Evolutionary conservation across 2,329 filamentous ascomycete species (phyloP), one percentile per base, ranked within the genome.

Genomic region (Claviceps monticola): DNA sequence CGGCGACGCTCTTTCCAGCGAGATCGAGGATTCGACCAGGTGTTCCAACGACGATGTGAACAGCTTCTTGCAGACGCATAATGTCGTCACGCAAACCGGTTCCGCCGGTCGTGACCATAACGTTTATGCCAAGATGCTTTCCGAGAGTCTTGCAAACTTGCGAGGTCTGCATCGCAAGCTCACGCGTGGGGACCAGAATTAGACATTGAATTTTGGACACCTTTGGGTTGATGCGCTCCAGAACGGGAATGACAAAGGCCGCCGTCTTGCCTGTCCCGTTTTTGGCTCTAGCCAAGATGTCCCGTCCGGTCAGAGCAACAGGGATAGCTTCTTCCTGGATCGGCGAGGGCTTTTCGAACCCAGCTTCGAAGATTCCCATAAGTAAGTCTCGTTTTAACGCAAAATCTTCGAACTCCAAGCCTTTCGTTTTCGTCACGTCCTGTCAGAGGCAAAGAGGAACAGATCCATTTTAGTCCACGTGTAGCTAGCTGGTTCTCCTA

Each of bases 311-410:
- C 53, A 98, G 78, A 49, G 93, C 93, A 58, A 98, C 91, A 47
- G 93, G 93, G 63, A 98, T 96, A 51, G 93, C 89, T 73, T 97
- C 93, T 83, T 98, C 93, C 80, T 98, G 93, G 62, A 98, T 98
- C 11, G 93, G 93, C 53, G 93, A 98, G 16, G 93, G 93, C 72
- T 95, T 96, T 69, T 98, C 93, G 69, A 96, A 98, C 57, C 93
- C 93, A 60, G 93, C 93, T 74, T 98, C 93, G 69, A 97, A 98
- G 59, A 98, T 97, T 56, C 93, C 93, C 91, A 97, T 98, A 73
- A 98, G 81, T 55, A 98, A 74, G 66, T 95, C 88, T 66, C 93
- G 80, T 74, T 95, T 95, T 61, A 98, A 84, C 59, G 86, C 86
- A 67, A 98, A 96, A 60, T 97, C 88, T 70, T 98, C 94, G 64